Base-by-base conservation (phyloP, 306 rosid genomes). In the Lathyrus tuberosus region DNA sequence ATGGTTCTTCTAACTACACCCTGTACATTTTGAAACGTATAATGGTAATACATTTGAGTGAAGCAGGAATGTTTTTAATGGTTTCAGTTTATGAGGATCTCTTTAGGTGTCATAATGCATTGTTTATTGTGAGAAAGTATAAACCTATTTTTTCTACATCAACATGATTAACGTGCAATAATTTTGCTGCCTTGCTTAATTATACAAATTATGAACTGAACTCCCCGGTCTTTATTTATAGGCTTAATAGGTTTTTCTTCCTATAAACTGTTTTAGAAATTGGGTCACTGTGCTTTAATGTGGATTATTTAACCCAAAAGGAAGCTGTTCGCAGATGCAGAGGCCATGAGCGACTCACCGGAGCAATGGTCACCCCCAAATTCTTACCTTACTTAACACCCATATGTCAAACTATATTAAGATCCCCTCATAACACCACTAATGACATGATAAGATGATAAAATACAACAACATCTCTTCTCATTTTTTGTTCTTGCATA, bases 21-120 rank as follows among this genome's bases (percentile, higher is more conserved):
- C 54, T 82, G 77, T 91, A 90, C 81, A 86, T 93, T 81, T 85
- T 93, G 88, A 93, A 93, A 77, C 97, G 96, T 35, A 89, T 93
- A 74, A 88, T 93, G 98, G 98, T 93, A 93, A 76, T 81, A 22
- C 13, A 51, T 71, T 62, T 70, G 68, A 51, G 37, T 53, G 62
- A 71, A 52, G 8, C 44, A 24, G 48, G 71, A 35, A 33, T 72
- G 53, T 20, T 75, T 76, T 54, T 67, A 4, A 54, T 62, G 37
- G 43, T 70, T 82, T 53, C 77, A 65, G 24, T 78, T 65, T 38
- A 69, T 30, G 46, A 8, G 33, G 64, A 72, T 76, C 74, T 74
- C 56, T 71, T 66, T 62, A 22, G 17, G 18, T 58, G 52, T 54
- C 70, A 41, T 43, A 69, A 30, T 60, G 16, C 60, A 30, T 47